Evolutionary conservation across 805 yeast genomes (phyloP).

Genomic region (Hanseniaspora thailandica): DNA sequence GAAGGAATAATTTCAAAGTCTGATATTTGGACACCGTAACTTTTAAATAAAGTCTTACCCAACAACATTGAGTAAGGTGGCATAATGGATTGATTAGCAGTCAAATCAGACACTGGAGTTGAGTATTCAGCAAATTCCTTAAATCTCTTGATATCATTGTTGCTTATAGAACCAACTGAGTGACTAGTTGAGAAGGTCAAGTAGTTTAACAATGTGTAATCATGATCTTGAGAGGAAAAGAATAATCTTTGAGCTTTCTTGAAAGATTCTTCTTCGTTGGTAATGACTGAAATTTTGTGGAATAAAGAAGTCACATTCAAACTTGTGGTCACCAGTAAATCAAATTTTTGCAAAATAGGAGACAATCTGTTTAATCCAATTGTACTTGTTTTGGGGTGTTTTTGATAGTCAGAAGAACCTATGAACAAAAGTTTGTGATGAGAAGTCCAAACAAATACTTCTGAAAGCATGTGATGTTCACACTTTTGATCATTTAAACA

Average conservation of each 20-base stretch:
- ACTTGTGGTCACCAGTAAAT: slow-evolving; percentile 38
- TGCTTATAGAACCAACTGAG: slow-evolving; percentile 8
- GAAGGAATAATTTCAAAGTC: slow-evolving; percentile 62
- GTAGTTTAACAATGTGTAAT: slow-evolving; percentile 9
- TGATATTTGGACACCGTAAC: slow-evolving; percentile 49
- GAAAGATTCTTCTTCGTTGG: slow-evolving; percentile 2
- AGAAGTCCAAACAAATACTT: slow-evolving; percentile 62
- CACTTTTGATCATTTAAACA: slow-evolving; percentile 39
- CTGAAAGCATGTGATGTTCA: slow-evolving; percentile 51
- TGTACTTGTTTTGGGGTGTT: slow-evolving; percentile 6
- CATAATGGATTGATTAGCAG: slow-evolving; percentile 56
- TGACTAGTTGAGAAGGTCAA: slow-evolving; percentile 16
- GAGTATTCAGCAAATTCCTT: slow-evolving; percentile 64
- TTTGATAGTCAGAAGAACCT: slow-evolving; percentile 33
- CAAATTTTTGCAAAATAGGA: slow-evolving; percentile 35
- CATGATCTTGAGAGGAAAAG: slow-evolving; percentile 14
- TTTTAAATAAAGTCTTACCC: slow-evolving; percentile 62
- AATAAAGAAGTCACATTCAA: slow-evolving; percentile 43
- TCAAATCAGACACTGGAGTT: slow-evolving; percentile 57
- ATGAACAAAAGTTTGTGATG: slow-evolving; percentile 59
- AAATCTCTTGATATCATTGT: slow-evolving; percentile 28
- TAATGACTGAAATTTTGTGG: slow-evolving; percentile 9
- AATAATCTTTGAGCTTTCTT: slow-evolving; percentile 3
- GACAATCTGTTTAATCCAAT: slow-evolving; percentile 4
- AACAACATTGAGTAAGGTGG: slow-evolving; percentile 69